Conservation (phyloP, 257 asterid genomes). For the Petunia secreta region DNA sequence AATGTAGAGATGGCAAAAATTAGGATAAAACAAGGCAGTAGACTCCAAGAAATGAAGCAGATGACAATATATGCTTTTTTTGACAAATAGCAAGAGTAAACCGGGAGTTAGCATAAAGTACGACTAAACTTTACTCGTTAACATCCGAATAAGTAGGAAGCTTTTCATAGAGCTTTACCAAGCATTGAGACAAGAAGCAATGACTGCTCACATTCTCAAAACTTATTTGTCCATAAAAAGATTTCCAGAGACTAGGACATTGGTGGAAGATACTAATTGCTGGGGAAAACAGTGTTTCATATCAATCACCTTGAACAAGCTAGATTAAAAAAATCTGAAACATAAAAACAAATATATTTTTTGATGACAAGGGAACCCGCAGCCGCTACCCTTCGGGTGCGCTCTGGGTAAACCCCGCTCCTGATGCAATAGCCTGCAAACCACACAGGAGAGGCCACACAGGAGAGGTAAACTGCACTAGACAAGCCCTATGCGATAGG, state of each 20-base stretch:
- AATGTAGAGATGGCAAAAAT: neutral
- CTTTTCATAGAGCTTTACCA: neutral
- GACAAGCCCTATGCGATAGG: too few relatives aligned
- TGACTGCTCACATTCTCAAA: neutral
- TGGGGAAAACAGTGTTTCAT: neutral
- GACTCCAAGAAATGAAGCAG: conserved; percentile 12
- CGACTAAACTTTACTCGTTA: neutral
- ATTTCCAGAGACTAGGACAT: neutral
- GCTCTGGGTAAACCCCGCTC: too few relatives aligned
- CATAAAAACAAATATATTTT: neutral
- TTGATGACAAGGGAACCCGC: neutral
- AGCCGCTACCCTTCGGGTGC: too few relatives aligned
- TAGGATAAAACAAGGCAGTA: neutral
- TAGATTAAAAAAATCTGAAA: neutral
- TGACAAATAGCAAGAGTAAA: neutral
- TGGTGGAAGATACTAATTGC: neutral
- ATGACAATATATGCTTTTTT: neutral
- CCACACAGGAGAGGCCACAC: too few relatives aligned
- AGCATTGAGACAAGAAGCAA: neutral
- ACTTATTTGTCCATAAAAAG: neutral
- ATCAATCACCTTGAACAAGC: neutral
- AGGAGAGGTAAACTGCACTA: too few relatives aligned
- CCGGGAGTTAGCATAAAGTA: neutral
- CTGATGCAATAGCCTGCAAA: too few relatives aligned
- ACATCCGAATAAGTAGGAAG: neutral